Evolutionary conservation across 768 basidiomycete genomes (phyloP).

Genomic region (Roridomyces roridus): DNA sequence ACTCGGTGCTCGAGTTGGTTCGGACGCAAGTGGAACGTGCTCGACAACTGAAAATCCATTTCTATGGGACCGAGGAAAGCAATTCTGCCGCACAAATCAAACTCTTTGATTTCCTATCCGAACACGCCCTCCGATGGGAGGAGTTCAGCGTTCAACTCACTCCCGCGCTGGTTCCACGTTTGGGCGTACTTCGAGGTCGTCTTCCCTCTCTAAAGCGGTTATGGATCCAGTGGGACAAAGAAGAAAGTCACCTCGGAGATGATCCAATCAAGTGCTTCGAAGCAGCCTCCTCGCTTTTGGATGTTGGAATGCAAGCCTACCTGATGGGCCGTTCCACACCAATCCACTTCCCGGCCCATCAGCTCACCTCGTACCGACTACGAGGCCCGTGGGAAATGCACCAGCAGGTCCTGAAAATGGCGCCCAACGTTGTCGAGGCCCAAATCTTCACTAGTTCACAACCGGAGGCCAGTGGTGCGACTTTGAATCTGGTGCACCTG

Average conservation of each 20-base stretch:
- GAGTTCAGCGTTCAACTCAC: constrained; percentile 1
- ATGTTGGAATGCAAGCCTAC: background rate
- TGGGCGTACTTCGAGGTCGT: background rate
- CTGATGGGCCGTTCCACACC: background rate
- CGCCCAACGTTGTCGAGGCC: constrained; percentile 2
- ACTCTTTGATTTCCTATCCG: background rate
- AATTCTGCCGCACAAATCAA: background rate
- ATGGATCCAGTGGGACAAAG: constrained; percentile 6
- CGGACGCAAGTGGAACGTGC: background rate
- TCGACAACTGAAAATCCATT: background rate
- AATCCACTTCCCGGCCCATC: background rate
- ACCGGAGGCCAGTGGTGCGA: background rate
- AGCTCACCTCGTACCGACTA: constrained; percentile 3
- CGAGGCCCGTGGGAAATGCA: constrained; percentile 1
- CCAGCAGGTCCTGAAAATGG: background rate
- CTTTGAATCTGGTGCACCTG: background rate
- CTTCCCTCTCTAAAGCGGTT: background rate
- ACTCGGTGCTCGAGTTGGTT: background rate
- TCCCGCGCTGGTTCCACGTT: background rate
- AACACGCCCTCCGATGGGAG: background rate
- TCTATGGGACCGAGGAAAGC: background rate
- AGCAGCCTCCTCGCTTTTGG: background rate
- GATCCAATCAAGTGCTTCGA: constrained; percentile 3
- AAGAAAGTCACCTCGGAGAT: background rate
- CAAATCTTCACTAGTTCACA: background rate